phyloP scores from a whole-genome alignment of 2,329 filamentous ascomycete species.

The Penicillium sp. region DNA sequence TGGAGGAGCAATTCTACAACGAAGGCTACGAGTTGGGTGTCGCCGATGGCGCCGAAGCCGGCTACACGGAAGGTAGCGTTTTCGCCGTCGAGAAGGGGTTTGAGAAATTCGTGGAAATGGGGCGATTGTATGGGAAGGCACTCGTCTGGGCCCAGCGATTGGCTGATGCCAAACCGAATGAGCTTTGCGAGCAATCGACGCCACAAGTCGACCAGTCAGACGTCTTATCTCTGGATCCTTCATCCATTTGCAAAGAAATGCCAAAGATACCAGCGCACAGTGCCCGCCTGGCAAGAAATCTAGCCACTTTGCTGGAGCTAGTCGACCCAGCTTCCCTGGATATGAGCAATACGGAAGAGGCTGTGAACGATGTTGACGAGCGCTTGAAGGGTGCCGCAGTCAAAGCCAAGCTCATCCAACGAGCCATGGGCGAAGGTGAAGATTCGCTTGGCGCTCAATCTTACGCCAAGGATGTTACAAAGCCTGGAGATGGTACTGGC shows the following conservation, averaged over 20 bases:
- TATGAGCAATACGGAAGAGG: conserved; percentile 82
- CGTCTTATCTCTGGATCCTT: conserved; percentile 24
- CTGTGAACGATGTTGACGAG: conserved; percentile 89
- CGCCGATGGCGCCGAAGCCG: conserved; percentile 73
- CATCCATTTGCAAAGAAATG: conserved; percentile 39
- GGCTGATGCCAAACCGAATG: conserved; percentile 32
- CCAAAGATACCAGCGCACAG: conserved; percentile 54
- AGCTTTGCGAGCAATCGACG: conserved; percentile 6
- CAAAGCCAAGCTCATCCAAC: conserved; percentile 83
- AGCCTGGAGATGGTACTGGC: conserved; percentile 38
- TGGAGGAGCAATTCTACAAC: conserved; percentile 73
- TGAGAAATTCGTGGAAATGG: conserved; percentile 84
- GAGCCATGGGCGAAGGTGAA: conserved; percentile 57
- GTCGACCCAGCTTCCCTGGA: conserved; percentile 76
- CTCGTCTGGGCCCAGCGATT: conserved; percentile 81
- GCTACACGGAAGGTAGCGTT: conserved; percentile 82
- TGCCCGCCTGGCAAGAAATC: conserved; percentile 72
- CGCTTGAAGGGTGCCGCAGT: conserved; percentile 78
- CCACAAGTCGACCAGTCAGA: conserved; percentile 8
- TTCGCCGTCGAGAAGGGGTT: conserved; percentile 92
- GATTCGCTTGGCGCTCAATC: conserved; percentile 28
- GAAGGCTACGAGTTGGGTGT: conserved; percentile 77
- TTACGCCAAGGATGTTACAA: conserved; percentile 30
- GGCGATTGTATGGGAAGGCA: conserved; percentile 74
- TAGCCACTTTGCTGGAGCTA: conserved; percentile 72